These are phyloP conservation scores for Diplodia intermedia DNA, from an alignment of 2,329 filamentous ascomycete genomes.

Conservation along the genomic window DNA sequence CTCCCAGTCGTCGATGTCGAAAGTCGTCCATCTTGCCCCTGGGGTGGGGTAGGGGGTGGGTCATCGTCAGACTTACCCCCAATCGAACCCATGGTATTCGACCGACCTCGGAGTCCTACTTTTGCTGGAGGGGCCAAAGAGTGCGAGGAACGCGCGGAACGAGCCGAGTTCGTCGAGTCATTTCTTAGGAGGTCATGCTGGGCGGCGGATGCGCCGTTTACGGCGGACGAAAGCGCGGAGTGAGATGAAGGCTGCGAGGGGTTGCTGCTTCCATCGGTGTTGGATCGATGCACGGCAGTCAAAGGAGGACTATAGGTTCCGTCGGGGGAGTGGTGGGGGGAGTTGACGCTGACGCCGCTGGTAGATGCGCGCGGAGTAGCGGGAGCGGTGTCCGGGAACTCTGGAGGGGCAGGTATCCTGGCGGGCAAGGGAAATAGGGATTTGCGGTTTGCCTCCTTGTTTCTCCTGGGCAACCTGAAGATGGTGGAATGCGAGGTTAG, in stretches of 20 bases:
- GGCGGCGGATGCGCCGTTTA: conserved; percentile 45
- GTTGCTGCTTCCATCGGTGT: conserved; percentile 39
- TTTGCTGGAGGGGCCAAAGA: conserved; percentile 65
- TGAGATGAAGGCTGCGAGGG: conserved; percentile 57
- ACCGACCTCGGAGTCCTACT: conserved; percentile 73
- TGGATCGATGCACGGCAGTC: conserved; percentile 44
- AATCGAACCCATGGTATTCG: conserved; percentile 87
- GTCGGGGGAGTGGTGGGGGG: conserved; percentile 43
- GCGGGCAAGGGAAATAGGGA: conserved; percentile 90
- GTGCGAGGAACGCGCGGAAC: conserved; percentile 67
- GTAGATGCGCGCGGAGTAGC: conserved; percentile 55
- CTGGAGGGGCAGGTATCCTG: conserved; percentile 62
- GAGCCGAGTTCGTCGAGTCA: conserved; percentile 68
- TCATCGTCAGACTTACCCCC: conserved; percentile 75
- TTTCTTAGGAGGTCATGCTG: conserved; percentile 61
- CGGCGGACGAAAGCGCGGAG: conserved; percentile 54
- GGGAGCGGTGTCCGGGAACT: conserved; percentile 54
- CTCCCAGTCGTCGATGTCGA: conserved; percentile 85
- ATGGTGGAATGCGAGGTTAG: conserved; percentile 72
- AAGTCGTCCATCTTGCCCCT: conserved; percentile 62
- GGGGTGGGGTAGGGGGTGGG: conserved; percentile 64
- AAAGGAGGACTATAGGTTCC: conserved; percentile 51
- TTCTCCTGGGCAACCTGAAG: conserved; percentile 80
- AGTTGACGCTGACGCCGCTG: conserved; percentile 46
- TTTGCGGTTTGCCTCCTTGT: conserved; percentile 69